Evolutionary conservation across 345 rosid genomes (phyloP).

Genomic region (Salix exigua): DNA sequence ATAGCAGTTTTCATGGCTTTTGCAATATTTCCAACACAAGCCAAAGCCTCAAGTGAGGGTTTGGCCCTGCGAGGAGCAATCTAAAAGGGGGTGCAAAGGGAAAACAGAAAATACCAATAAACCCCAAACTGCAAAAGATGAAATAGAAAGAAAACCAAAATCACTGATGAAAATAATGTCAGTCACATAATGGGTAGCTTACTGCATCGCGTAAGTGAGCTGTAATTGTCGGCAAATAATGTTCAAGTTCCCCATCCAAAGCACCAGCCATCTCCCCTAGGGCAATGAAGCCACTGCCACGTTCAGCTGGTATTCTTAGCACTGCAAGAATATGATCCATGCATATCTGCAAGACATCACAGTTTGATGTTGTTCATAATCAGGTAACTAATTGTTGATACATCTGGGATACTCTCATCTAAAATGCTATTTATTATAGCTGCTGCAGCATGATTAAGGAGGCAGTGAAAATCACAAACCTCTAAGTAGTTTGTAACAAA

Average conservation of each 20-base stretch:
- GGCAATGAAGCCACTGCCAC: constrained; percentile 95
- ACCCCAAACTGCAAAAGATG: neutral
- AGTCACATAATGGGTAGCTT: constrained; percentile 25
- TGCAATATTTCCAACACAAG: constrained; percentile 95
- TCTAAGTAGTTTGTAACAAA: constrained; percentile 87
- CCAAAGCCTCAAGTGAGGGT: constrained; percentile 93
- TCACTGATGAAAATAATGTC: constrained; percentile 11
- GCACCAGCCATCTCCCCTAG: constrained; percentile 99
- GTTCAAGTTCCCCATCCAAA: constrained; percentile 86
- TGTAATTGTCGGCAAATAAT: constrained; percentile 93
- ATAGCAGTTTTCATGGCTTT: constrained; percentile 85
- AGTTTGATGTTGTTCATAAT: constrained; percentile 1
- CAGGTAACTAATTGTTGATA: neutral
- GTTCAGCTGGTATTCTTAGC: constrained; percentile 77
- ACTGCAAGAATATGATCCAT: constrained; percentile 92
- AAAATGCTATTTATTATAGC: neutral
- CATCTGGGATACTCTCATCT: neutral
- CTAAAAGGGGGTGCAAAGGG: constrained; percentile 28
- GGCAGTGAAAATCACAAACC: constrained; percentile 43
- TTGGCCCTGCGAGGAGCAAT: constrained; percentile 98
- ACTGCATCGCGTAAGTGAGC: constrained; percentile 93
- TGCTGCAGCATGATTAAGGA: constrained; percentile 5
- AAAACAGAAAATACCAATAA: neutral
- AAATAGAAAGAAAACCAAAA: constrained; percentile 6
- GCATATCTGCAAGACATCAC: constrained; percentile 67